A percentile compares a stretch with the other conserved stretches of the same genome.
Evolutionary conservation across 331 rosid species (phyloP).

Genomic region (Quercus lobata): DNA sequence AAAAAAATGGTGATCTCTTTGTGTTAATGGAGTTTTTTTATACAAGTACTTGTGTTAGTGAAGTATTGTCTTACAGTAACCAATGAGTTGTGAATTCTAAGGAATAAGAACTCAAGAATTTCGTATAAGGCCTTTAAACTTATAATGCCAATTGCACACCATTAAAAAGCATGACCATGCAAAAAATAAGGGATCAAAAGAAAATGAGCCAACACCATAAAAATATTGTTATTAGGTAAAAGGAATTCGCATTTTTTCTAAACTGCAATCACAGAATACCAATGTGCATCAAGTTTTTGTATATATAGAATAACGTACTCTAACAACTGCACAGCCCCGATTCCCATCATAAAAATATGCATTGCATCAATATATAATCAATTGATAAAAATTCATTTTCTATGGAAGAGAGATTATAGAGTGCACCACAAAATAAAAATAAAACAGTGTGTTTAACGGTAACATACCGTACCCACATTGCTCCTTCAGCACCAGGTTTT

Average conservation of each 20-base stretch:
- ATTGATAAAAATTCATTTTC: neutral
- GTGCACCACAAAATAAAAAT: neutral
- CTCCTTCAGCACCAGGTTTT: conserved; percentile 42
- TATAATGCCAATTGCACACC: neutral
- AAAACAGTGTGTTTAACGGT: neutral
- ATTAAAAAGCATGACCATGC: neutral
- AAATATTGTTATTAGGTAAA: neutral
- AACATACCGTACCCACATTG: conserved; percentile 36
- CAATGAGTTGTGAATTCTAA: neutral
- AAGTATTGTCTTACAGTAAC: neutral
- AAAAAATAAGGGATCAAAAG: neutral
- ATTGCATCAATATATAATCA: neutral
- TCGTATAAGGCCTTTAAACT: neutral
- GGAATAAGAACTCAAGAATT: neutral
- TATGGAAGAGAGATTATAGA: neutral
- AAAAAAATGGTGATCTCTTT: too few relatives aligned
- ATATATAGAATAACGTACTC: neutral
- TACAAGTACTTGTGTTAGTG: neutral
- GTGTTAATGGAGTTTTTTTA: neutral
- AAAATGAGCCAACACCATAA: neutral
- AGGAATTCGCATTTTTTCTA: neutral
- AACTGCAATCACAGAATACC: neutral
- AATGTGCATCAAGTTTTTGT: neutral
- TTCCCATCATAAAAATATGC: neutral
- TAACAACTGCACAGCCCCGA: neutral